Evolutionary conservation across 495 filamentous ascomycete species (phyloP).

Genomic region (Annulohypoxylon maeteangense): DNA sequence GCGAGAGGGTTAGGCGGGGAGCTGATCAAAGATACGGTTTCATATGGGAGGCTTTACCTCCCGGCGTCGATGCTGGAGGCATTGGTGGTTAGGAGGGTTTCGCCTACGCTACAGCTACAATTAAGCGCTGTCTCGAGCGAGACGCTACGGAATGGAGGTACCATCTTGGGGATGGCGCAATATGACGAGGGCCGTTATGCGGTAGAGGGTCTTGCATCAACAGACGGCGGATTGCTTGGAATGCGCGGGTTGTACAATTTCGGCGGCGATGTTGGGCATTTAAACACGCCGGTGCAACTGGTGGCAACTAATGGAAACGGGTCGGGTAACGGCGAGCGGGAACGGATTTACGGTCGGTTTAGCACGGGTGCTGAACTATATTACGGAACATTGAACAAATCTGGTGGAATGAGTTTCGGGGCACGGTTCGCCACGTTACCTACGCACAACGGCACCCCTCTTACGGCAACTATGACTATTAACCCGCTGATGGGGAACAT

Average conservation of each 20-base stretch:
- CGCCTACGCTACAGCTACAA: slow-evolving; percentile 80
- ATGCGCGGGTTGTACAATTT: slow-evolving; percentile 94
- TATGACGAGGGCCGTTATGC: slow-evolving; percentile 90
- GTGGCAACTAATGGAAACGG: slow-evolving; percentile 30
- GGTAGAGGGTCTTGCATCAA: slow-evolving; percentile 90
- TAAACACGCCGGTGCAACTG: slow-evolving; percentile 34
- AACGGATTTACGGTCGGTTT: slow-evolving; percentile 71
- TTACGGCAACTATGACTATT: slow-evolving; percentile 90
- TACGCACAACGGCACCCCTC: slow-evolving; percentile 82
- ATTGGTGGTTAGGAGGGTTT: slow-evolving; percentile 83
- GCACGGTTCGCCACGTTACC: slow-evolving; percentile 91
- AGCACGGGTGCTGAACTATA: slow-evolving; percentile 93
- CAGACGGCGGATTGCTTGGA: slow-evolving; percentile 89
- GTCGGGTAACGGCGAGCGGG: slow-evolving; percentile 49
- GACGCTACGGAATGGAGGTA: slow-evolving; percentile 77
- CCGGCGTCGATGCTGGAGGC: slow-evolving; percentile 87
- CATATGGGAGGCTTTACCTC: slow-evolving; percentile 91
- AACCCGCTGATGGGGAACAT: slow-evolving; percentile 94
- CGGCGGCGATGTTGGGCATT: slow-evolving; percentile 75
- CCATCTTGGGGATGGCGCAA: slow-evolving; percentile 80
- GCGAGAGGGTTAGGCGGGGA: slow-evolving; percentile 38
- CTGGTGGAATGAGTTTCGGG: slow-evolving; percentile 80
- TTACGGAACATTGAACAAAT: slow-evolving; percentile 91
- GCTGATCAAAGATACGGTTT: slow-evolving; percentile 63
- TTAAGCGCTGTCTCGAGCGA: slow-evolving; percentile 84